Percentiles rank a stretch among this genome's conserved stretches.
These are phyloP conservation scores for Tuctoria greenei DNA, from an alignment of 176 grass and related monocot species.

Conservation along the genomic window DNA sequence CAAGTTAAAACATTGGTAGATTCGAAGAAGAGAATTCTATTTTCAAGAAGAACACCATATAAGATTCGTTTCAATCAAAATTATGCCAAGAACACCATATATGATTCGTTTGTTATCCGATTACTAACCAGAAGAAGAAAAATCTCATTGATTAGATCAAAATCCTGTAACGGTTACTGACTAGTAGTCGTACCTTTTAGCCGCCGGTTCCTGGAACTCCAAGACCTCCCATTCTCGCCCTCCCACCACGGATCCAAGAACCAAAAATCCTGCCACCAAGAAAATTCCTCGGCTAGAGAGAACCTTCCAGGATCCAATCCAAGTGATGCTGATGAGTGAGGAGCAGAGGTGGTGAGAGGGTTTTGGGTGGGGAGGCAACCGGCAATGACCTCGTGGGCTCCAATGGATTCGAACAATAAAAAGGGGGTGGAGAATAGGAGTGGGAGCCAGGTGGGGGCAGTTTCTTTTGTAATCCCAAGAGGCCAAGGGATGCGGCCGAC, in stretches of 20 bases:
- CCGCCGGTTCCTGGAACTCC: conserved; percentile 1
- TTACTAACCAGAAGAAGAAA: neutral
- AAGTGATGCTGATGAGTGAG: conserved; percentile 12
- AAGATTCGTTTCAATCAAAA: neutral
- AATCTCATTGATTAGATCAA: neutral
- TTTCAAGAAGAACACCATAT: conserved; percentile 12
- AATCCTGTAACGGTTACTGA: neutral
- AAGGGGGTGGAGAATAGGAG: conserved; percentile 17
- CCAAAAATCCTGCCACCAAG: conserved; percentile 36
- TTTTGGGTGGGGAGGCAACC: conserved; percentile 41
- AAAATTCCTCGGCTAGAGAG: conserved; percentile 24
- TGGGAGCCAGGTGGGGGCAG: conserved; percentile 30
- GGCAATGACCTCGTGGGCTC: conserved; percentile 55
- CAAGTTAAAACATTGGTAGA: conserved; percentile 42
- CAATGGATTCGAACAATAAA: conserved; percentile 57
- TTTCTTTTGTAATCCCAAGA: conserved; percentile 57
- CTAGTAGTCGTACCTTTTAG: conserved; percentile 12
- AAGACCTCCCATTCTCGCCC: conserved; percentile 19
- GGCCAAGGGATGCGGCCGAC: conserved; percentile 35
- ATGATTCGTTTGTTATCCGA: neutral
- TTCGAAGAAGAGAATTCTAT: conserved; percentile 9
- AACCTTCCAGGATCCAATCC: conserved; percentile 36
- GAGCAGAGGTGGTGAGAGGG: conserved; percentile 28
- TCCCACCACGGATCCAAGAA: conserved; percentile 26
- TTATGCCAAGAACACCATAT: too few species aligned